Conservation (phyloP, 306 rosid species). For the Geum urbanum region DNA sequence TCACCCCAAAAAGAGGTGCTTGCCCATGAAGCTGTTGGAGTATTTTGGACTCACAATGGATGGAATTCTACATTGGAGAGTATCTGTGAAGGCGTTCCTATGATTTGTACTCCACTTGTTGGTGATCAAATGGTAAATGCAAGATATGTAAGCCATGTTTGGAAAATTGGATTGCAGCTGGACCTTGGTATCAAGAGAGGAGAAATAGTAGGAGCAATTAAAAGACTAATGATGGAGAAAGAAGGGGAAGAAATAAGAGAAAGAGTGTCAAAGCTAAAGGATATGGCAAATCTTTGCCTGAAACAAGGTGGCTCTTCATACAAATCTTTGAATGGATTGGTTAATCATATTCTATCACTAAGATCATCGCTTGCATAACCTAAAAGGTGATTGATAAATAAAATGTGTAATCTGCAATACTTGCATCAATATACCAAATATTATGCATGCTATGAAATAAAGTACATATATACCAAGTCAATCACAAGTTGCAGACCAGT, state of each 20-base stretch:
- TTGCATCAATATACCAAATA: too few species aligned
- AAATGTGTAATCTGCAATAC: too few species aligned
- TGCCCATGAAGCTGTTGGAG: neutral
- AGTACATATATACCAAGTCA: too few species aligned
- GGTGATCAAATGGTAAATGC: neutral
- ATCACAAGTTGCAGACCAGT: too few species aligned
- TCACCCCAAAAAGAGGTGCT: neutral
- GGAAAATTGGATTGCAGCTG: neutral
- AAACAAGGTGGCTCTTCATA: neutral
- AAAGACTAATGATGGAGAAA: neutral
- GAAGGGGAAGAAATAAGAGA: neutral
- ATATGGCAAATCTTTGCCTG: neutral
- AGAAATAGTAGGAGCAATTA: neutral
- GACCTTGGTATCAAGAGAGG: neutral
- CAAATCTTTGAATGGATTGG: neutral
- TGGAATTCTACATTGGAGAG: slow-evolving; percentile 6
- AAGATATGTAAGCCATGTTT: neutral
- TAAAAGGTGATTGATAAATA: too few species aligned
- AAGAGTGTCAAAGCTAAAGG: neutral
- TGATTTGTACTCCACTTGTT: neutral
- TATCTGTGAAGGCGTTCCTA: neutral
- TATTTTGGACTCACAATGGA: neutral
- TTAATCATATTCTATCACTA: neutral
- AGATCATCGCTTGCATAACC: neutral
- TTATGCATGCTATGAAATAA: neutral